A percentile compares a stretch with the other conserved stretches of the same genome.
Evolutionary conservation across 1,139 yeast genomes (phyloP).

Genomic region (Saccharomyces hybrid): DNA sequence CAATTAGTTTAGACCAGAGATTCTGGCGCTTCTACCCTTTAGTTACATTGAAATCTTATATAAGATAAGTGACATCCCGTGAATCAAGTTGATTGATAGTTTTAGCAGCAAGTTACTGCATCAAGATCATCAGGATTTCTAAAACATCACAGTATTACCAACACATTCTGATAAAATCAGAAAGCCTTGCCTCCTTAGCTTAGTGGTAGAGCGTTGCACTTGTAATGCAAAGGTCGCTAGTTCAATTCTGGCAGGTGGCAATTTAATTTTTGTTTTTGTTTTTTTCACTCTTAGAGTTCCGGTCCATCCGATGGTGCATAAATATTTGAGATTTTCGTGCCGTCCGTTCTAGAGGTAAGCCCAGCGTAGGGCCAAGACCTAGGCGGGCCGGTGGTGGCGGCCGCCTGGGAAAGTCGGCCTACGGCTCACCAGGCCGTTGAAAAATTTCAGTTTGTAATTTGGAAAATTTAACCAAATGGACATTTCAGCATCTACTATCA

Average conservation of each 20-base stretch:
- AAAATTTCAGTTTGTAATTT: conserved; percentile 2
- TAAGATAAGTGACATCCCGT: no score
- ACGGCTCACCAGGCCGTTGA: conserved; percentile 1
- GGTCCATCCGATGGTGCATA: background rate
- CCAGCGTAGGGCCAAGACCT: background rate
- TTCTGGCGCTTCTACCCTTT: no score
- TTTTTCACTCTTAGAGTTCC: background rate
- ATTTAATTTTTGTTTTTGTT: conserved; percentile 5
- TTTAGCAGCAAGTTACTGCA: no score
- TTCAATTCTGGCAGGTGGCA: conserved; percentile 84
- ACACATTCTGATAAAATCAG: no score
- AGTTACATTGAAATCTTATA: no score
- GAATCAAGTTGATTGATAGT: no score
- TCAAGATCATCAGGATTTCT: no score
- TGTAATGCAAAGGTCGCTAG: conserved; percentile 95
- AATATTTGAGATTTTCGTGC: background rate
- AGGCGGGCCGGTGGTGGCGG: background rate
- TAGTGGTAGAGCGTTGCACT: conserved; percentile 96
- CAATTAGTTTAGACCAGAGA: no score
- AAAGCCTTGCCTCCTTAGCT: conserved; percentile 46
- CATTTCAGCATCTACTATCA: background rate
- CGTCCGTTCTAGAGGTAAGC: background rate
- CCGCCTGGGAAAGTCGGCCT: background rate
- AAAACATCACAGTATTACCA: no score
- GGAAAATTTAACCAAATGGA: background rate